Evolutionary conservation across 441 rosid genomes (phyloP), one percentile per base, ranked within the genome.

Genomic region (Dalechampia spathulata): DNA sequence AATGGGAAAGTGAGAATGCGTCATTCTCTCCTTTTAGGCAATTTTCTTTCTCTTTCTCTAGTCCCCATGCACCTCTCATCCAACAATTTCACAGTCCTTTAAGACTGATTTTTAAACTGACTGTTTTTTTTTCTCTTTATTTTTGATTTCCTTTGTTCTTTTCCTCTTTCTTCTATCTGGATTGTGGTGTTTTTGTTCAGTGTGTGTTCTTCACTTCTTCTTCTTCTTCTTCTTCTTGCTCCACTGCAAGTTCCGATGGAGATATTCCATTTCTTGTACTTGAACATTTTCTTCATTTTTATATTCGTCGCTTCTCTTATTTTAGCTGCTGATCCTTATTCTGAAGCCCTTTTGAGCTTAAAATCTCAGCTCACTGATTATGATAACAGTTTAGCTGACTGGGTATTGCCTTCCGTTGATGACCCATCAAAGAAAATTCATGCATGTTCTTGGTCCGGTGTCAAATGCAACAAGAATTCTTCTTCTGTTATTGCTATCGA

Each of bases 361-460:
- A 92, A 89, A 76, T 85, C 92, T 19, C 79, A 80, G 60, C 20
- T 92, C 41, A 57, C 61, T 39, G 84, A 83, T 70, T 63, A 52
- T 43, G 61, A 20, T 23, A 61, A 70, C 72, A 67, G 52, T 44
- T 73, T 89, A 40, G 62, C 72, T 48, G 92, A 89, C 63, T 92
- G 99, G 97, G 64, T 69, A 20, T 16, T 77, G 56, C 75, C 75
- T 52, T 44, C 81, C 42, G 77, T 66, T 50, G 60, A 11, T 2
- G 45, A 63, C 55, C 43, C 74, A 4, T 59, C 74, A 8, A 77
- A 62, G 44, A 51, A 61, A 68, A 36, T 80, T 13, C 34, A 57
- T 47, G 87, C 90, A 0, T 92, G 99, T 78, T 86, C 95, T 58
- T 92, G 99, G 97, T 78, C 96, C 2, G 92, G 89, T 38, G 84